Conservation (phyloP, 345 rosid species). For the Odontarrhena argentea region DNA sequence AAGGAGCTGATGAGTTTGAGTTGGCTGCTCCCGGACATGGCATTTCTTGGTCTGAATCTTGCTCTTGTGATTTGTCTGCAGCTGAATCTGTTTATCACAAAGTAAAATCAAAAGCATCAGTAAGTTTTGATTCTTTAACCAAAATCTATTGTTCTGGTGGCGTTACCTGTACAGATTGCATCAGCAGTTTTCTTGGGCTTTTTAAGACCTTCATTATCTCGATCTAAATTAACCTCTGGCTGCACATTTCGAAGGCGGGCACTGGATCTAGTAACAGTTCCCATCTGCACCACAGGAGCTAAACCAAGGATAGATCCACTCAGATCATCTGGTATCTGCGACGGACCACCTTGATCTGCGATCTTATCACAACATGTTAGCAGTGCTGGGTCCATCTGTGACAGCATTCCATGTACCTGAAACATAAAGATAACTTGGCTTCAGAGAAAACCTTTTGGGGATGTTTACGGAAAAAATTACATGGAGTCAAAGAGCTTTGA, state of each 20-base stretch:
- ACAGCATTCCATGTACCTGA: conserved; percentile 96
- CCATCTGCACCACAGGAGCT: conserved; percentile 77
- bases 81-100: conserved; percentile 42
- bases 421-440: conserved; percentile 6
- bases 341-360: conserved; percentile 84
- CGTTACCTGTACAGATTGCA: conserved; percentile 58
- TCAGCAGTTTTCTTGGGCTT: conserved; percentile 76
- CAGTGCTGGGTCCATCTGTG: conserved; percentile 99
- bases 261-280: conserved; percentile 80
- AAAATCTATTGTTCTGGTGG: neutral
- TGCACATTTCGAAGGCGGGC: conserved; percentile 94
- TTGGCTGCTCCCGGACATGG: conserved; percentile 45
- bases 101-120: conserved; percentile 12
- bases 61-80: conserved; percentile 55
- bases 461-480: neutral
- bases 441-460: conserved; percentile 3
- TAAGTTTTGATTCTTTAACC: neutral
- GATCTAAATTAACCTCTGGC: conserved; percentile 76
- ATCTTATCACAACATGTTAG: conserved; percentile 85
- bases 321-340: conserved; percentile 71
- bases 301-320: conserved; percentile 62
- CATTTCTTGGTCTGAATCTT: conserved; percentile 51
- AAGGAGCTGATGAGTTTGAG: conserved; percentile 43
- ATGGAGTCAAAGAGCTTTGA: conserved; percentile 24
- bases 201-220: conserved; percentile 70